These are phyloP conservation scores for Mrakiaceae sp. DNA, from an alignment of 1,284 basidiomycete species.

Conservation along the genomic window DNA sequence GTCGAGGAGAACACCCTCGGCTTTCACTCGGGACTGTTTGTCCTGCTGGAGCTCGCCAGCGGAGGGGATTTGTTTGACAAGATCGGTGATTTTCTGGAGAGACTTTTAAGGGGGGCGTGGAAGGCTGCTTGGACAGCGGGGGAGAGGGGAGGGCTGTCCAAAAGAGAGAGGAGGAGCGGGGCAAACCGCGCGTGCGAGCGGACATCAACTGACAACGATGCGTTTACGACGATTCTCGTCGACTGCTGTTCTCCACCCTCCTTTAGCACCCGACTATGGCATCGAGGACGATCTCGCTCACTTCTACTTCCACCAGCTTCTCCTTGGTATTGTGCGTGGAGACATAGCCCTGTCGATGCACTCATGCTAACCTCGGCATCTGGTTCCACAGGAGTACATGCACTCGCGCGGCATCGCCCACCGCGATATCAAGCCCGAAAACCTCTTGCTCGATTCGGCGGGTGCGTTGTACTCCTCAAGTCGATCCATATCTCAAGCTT, in stretches of 20 bases:
- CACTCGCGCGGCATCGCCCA: constrained; percentile 87
- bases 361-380: constrained; percentile 19
- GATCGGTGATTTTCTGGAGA: constrained; percentile 52
- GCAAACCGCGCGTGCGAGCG: not conserved
- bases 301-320: constrained; percentile 81
- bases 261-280: constrained; percentile 69
- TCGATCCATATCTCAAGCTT: not conserved
- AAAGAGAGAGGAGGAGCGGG: constrained; percentile 66
- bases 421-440: constrained; percentile 94
- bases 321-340: constrained; percentile 49
- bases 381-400: constrained; percentile 53
- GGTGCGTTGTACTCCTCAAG: constrained; percentile 38
- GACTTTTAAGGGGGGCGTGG: constrained; percentile 61
- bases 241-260: not conserved
- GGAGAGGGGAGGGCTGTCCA: constrained; percentile 94
- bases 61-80: constrained; percentile 98
- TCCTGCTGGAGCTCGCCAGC: constrained; percentile 81
- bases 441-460: constrained; percentile 67
- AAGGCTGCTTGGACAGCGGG: constrained; percentile 86
- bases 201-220: no score
- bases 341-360: not conserved
- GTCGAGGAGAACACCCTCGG: constrained; percentile 53
- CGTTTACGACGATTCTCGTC: not conserved
- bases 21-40: constrained; percentile 73
- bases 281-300: constrained; percentile 80